Conservation (phyloP, 768 basidiomycete species). For the Stropharia rugosoannulata region DNA sequence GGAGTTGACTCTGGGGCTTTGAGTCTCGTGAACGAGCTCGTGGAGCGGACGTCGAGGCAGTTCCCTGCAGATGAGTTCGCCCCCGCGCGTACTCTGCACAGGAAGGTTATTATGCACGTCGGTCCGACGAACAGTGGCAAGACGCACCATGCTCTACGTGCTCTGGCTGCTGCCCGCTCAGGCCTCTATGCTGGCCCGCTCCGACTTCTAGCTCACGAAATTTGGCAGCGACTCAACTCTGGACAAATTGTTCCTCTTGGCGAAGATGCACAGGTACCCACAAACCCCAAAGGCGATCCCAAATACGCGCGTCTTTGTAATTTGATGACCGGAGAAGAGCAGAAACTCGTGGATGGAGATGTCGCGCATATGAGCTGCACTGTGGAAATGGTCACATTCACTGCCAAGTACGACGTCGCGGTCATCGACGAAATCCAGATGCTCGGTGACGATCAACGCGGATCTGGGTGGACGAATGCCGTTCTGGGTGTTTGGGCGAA, state of each 20-base stretch:
- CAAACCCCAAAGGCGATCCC: slow-evolving; percentile 37
- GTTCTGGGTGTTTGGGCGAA: slow-evolving; percentile 73
- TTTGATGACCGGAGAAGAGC: slow-evolving; percentile 90
- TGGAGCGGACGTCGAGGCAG: slow-evolving; percentile 37
- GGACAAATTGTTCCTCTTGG: slow-evolving; percentile 85
- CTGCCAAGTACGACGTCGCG: slow-evolving; percentile 62
- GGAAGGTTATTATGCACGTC: slow-evolving; percentile 92
- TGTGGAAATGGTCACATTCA: slow-evolving; percentile 81
- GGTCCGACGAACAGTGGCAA: slow-evolving; percentile 98
- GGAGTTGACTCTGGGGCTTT: slow-evolving; percentile 32
- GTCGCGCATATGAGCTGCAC: slow-evolving; percentile 78
- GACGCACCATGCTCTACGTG: slow-evolving; percentile 89
- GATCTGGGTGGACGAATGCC: slow-evolving; percentile 80
- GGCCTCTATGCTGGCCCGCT: slow-evolving; percentile 93
- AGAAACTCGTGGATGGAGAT: slow-evolving; percentile 58
- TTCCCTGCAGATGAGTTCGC: slow-evolving; percentile 48
- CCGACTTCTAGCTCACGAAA: slow-evolving; percentile 91
- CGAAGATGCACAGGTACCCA: slow-evolving; percentile 25
- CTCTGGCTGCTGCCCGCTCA: slow-evolving; percentile 68
- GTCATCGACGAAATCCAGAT: slow-evolving; percentile 98
- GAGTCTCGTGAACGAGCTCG: slow-evolving; percentile 33
- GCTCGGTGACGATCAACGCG: slow-evolving; percentile 78
- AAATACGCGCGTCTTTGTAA: slow-evolving; percentile 70
- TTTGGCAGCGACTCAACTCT: slow-evolving; percentile 87
- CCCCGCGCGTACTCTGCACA: slow-evolving; percentile 54